Evolutionary conservation across 176 grass and related monocot species (phyloP).

Genomic region (Zoysia japonica): DNA sequence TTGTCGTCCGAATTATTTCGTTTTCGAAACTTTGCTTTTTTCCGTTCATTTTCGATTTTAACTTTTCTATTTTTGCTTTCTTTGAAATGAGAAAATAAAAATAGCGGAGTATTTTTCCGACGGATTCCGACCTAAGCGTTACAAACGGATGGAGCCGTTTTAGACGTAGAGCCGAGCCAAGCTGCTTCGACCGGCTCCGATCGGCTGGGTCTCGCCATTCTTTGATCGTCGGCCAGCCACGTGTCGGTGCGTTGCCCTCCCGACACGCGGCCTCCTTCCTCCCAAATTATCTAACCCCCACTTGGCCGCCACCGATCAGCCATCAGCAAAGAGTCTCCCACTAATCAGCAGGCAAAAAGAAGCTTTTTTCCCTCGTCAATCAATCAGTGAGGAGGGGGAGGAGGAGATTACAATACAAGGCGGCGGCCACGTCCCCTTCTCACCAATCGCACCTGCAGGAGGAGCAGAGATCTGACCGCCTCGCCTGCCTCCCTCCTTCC

Average conservation of each 20-base stretch:
- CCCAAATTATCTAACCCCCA: constrained; percentile 21
- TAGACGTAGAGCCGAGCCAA: background rate
- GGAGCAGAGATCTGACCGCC: constrained; percentile 26
- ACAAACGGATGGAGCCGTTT: background rate
- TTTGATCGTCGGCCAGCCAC: constrained; percentile 10
- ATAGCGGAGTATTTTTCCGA: too few species aligned
- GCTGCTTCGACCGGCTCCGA: background rate
- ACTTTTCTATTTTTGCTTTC: too few species aligned
- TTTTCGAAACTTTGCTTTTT: too few species aligned
- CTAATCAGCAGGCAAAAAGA: background rate
- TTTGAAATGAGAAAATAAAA: too few species aligned
- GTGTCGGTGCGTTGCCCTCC: constrained; percentile 30
- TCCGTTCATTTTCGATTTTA: too few species aligned
- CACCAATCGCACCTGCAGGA: constrained; percentile 23
- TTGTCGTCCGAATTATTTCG: too few species aligned
- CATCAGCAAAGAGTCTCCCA: background rate
- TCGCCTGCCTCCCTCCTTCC: background rate
- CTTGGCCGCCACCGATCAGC: constrained; percentile 12
- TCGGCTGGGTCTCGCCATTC: background rate
- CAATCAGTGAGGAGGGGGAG: background rate
- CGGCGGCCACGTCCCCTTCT: constrained; percentile 7
- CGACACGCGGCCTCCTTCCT: constrained; percentile 40
- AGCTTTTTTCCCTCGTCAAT: constrained; percentile 13
- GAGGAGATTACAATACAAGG: constrained; percentile 16
- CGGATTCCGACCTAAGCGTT: too few species aligned